Conservation (phyloP, 345 rosid species). For the Tarenaya hassleriana region DNA sequence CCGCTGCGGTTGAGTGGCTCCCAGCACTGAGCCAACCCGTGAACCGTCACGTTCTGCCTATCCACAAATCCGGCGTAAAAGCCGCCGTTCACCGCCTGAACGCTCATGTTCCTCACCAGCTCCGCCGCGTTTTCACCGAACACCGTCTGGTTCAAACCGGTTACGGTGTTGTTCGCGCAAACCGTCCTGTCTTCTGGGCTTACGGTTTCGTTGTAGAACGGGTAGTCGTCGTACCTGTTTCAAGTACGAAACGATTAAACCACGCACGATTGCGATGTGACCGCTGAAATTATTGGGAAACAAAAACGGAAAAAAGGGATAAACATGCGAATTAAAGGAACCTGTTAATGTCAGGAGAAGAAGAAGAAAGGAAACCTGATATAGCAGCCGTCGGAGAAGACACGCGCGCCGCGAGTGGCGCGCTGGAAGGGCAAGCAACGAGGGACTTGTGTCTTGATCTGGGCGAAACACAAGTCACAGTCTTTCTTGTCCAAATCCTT, state of each 20-base stretch:
- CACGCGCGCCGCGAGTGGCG: constrained; percentile 67
- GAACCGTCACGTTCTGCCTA: constrained; percentile 51
- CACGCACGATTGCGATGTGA: no score
- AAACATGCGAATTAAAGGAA: not conserved
- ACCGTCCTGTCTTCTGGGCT: constrained; percentile 33
- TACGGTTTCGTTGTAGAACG: constrained; percentile 55
- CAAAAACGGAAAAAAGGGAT: not conserved
- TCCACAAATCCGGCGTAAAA: constrained; percentile 54
- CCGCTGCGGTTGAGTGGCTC: constrained; percentile 40
- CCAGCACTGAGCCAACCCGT: constrained; percentile 93
- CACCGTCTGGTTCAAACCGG: constrained; percentile 43
- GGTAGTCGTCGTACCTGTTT: constrained; percentile 50
- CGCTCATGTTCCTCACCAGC: constrained; percentile 54
- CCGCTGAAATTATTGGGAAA: not conserved
- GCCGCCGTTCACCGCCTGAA: constrained; percentile 44
- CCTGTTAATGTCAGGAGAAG: not conserved
- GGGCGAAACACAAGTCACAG: constrained; percentile 76
- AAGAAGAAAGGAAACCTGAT: constrained; percentile 30
- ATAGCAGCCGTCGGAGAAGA: constrained; percentile 69
- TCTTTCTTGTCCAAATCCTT: constrained; percentile 59
- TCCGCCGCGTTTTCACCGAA: constrained; percentile 40
- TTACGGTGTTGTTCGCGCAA: constrained; percentile 39
- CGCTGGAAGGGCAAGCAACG: constrained; percentile 62
- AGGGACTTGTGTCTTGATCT: constrained; percentile 61
- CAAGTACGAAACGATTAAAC: not conserved